A percentile compares a stretch with the other conserved stretches of the same genome.
Evolutionary conservation across 345 rosid species (phyloP).

Genomic region (Euphorbia pulcherrima): DNA sequence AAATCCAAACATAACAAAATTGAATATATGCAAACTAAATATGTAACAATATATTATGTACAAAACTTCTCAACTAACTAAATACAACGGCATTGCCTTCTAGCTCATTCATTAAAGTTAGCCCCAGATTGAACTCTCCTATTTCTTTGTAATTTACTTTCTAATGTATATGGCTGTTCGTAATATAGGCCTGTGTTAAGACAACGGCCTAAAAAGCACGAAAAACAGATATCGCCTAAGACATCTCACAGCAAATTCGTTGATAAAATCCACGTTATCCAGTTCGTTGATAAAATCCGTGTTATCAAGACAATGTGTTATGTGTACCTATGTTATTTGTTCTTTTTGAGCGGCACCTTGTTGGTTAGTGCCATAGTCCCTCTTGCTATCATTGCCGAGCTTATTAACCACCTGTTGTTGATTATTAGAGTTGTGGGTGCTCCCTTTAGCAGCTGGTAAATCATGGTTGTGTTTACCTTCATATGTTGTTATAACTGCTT

Average conservation of each 20-base stretch:
- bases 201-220: slow-evolving; percentile 10
- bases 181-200: slow-evolving; percentile 3
- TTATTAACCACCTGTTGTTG: slow-evolving; percentile 21
- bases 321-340: slow-evolving; percentile 34
- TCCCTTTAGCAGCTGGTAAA: slow-evolving; percentile 63
- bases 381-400: slow-evolving; percentile 21
- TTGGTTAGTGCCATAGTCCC: slow-evolving; percentile 31
- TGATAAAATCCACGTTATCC: slow-evolving; percentile 8
- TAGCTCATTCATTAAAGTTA: neutral
- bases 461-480: slow-evolving; percentile 90
- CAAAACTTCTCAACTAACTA: neutral
- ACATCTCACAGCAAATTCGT: slow-evolving; percentile 12
- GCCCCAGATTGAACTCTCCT: neutral
- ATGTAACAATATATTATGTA: slow-evolving; percentile 37
- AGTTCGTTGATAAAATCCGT: slow-evolving; percentile 7
- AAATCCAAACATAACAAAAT: slow-evolving; percentile 9
- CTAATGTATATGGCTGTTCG: neutral
- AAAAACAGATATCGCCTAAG: slow-evolving; percentile 3
- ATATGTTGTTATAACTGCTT: slow-evolving; percentile 83
- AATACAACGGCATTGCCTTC: slow-evolving; percentile 7
- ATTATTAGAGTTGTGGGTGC: slow-evolving; percentile 33
- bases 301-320: slow-evolving; percentile 6
- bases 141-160: neutral
- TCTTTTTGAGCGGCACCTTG: slow-evolving; percentile 65
- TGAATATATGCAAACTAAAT: slow-evolving; percentile 34